Conservation (phyloP, 257 asterid genomes). For the Forsythia suspensa region DNA sequence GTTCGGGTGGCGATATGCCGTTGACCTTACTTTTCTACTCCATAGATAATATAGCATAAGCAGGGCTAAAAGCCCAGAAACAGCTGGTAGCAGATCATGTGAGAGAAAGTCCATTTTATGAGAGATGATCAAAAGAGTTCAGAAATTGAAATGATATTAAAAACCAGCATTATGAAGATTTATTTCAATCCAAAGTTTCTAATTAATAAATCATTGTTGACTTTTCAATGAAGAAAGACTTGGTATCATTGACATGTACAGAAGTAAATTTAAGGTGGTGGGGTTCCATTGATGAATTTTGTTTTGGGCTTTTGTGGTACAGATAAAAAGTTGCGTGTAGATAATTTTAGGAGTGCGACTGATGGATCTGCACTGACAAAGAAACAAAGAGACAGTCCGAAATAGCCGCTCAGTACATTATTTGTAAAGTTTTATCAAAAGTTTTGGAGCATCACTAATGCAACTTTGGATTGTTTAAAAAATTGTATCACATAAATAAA, state of each 20-base stretch:
- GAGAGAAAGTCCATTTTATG: conserved; percentile 8
- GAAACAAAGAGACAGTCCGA: too few species aligned
- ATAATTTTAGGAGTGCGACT: too few species aligned
- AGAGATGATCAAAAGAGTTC: not conserved
- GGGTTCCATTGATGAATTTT: not conserved
- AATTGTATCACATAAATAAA: too few species aligned
- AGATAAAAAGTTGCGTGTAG: too few species aligned
- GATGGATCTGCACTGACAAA: too few species aligned
- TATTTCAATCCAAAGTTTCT: not conserved
- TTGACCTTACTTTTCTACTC: not conserved
- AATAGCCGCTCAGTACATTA: too few species aligned
- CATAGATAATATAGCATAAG: conserved; percentile 9
- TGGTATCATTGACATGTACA: too few species aligned
- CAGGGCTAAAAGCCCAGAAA: conserved; percentile 10
- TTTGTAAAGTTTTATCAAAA: too few species aligned
- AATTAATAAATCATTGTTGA: not conserved
- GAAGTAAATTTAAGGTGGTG: not conserved
- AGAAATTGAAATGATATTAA: not conserved
- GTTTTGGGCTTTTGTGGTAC: too few species aligned
- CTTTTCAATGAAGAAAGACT: too few species aligned
- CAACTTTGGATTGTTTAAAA: too few species aligned
- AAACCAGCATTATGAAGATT: not conserved
- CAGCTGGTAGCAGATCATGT: conserved; percentile 11
- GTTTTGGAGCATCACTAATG: too few species aligned
- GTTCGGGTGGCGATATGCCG: conserved; percentile 36